Evolutionary conservation across 192 early-diverging fungal species (phyloP), one percentile per base, ranked within the genome.

Genomic region (Dissophora globulifera): DNA sequence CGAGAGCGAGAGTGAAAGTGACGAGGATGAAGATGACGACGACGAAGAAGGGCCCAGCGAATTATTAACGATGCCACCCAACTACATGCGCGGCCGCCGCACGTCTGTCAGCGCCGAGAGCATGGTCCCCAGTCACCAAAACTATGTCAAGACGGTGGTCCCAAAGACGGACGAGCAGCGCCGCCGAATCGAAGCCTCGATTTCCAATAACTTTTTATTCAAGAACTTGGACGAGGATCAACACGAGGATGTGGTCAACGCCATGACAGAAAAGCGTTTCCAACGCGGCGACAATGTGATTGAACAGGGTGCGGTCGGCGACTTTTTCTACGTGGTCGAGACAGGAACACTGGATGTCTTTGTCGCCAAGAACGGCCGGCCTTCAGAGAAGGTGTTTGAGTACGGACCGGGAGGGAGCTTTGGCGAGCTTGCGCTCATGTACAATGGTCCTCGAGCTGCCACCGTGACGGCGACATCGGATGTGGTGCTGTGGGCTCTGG

Each of bases 341-440:
- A 86, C 85, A 27, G 97, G 97, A 50, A 87, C 90, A 2, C 87
- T 98, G 78, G 96, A 99, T 65, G 91, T 95, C 22, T 96, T 90
- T 84, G 93, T 98, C 8, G 79, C 85, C 40, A 90, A 91, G 67
- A 83, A 86, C 22, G 90, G 84, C 2, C 83, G 82, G 15, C 67
- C 87, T 4, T 85, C 92, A 12, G 80, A 83, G 49, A 93, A 91
- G 76, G 96, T 98, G 4, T 79, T 87, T 48, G 83, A 86, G 46
- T 97, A 96, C 64, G 91, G 81, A 10, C 84, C 92, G 23, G 90
- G 93, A 45, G 96, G 94, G 30, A 92, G 90, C 72, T 99, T 99
- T 93, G 97, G 97, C 61, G 96, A 99, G 84, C 85, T 99, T 49
- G 97, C 97, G 31, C 85, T 99, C 17, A 99, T 99, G 97, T 99